Evolutionary conservation across 202 grass and related monocot species (phyloP).

Genomic region (Zizania palustris): DNA sequence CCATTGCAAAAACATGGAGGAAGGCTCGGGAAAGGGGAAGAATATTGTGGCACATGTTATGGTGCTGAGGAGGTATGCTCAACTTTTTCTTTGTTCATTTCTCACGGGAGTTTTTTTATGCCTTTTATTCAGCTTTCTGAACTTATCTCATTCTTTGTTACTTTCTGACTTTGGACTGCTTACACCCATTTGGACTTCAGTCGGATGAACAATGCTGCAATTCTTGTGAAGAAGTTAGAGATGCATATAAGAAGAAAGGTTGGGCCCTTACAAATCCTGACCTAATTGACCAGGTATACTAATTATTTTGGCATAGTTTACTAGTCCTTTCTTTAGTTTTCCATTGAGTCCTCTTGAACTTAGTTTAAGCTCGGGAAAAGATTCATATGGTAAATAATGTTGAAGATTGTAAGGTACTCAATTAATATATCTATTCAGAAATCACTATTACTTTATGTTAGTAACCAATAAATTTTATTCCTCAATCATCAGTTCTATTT

Average conservation of each 20-base stretch:
- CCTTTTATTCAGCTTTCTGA: neutral
- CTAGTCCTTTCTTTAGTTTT: constrained; percentile 9
- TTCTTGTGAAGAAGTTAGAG: constrained; percentile 97
- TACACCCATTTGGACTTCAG: constrained; percentile 49
- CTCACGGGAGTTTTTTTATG: neutral
- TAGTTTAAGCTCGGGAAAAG: constrained; percentile 19
- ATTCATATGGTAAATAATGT: neutral
- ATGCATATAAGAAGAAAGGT: constrained; percentile 93
- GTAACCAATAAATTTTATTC: constrained; percentile 13
- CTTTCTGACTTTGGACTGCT: constrained; percentile 22
- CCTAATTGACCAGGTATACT: constrained; percentile 89
- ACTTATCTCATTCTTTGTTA: neutral
- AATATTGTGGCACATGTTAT: constrained; percentile 97
- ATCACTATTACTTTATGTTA: neutral
- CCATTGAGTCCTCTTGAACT: constrained; percentile 6
- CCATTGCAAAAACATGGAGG: constrained; percentile 98
- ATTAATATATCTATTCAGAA: neutral
- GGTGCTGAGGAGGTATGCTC: constrained; percentile 74
- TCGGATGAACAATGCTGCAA: constrained; percentile 98
- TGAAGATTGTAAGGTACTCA: constrained; percentile 7
- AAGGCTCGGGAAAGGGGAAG: constrained; percentile 85
- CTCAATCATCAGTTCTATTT: neutral
- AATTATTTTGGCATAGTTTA: constrained; percentile 29
- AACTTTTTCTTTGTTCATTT: constrained; percentile 14
- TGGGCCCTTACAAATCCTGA: constrained; percentile 91